Evolutionary conservation across 192 early-diverging fungal species (phyloP).

Genomic region (Obelidium mucronatum): DNA sequence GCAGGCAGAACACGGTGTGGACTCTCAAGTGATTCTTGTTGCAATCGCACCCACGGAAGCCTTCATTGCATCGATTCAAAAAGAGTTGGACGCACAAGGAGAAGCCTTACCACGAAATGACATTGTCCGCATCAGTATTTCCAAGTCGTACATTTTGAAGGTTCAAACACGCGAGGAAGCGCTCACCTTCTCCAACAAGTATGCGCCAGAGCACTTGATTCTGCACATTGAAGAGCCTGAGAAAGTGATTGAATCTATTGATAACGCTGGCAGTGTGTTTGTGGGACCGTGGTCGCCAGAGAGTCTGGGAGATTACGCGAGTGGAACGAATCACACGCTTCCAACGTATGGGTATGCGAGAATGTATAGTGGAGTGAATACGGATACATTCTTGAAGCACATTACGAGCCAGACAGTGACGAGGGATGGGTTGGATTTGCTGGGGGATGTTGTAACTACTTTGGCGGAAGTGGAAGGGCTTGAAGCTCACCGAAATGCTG

Average conservation of each 20-base stretch:
- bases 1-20: constrained; percentile 97
- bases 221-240: constrained; percentile 85
- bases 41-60: constrained; percentile 75
- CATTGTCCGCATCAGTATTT: constrained; percentile 88
- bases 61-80: constrained; percentile 78
- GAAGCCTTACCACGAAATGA: constrained; percentile 82
- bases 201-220: constrained; percentile 98
- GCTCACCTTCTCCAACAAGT: constrained; percentile 91
- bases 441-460: constrained; percentile 91
- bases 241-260: constrained; percentile 65
- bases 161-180: constrained; percentile 79
- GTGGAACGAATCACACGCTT: constrained; percentile 99
- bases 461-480: constrained; percentile 95
- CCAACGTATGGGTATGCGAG: constrained; percentile 98
- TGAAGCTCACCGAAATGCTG: constrained; percentile 97
- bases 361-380: constrained; percentile 99
- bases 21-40: constrained; percentile 93
- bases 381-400: constrained; percentile 95
- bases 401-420: constrained; percentile 95
- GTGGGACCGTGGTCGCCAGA: constrained; percentile 96
- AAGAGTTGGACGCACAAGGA: constrained; percentile 84
- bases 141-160: constrained; percentile 82
- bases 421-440: constrained; percentile 79
- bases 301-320: constrained; percentile 98
- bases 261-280: constrained; percentile 97